Conservation (phyloP, 805 yeast genomes). For the Yarrowia osloensis region DNA sequence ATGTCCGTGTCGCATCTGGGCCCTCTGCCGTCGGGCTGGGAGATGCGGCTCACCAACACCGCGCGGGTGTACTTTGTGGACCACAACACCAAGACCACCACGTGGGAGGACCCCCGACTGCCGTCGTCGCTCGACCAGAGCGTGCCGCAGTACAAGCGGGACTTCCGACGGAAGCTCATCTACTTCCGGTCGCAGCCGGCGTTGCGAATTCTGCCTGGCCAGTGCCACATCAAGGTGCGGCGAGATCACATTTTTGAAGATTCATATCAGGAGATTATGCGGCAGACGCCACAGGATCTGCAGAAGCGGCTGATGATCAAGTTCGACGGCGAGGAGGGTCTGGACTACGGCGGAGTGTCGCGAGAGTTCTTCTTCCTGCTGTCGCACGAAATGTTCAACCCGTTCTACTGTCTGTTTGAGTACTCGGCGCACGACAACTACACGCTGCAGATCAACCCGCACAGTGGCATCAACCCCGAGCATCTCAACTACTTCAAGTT, state of each 20-base stretch:
- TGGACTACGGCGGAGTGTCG: conserved; percentile 99
- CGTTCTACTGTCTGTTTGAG: conserved; percentile 94
- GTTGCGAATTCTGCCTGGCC: conserved; percentile 94
- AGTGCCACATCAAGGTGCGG: conserved; percentile 96
- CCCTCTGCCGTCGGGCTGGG: conserved; percentile 99
- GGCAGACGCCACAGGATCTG: conserved; percentile 97
- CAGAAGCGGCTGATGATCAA: conserved; percentile 97
- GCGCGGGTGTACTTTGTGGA: conserved; percentile 98
- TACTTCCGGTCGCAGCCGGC: conserved; percentile 99
- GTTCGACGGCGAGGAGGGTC: conserved; percentile 98
- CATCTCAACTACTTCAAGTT: conserved; percentile 97
- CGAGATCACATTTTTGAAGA: conserved; percentile 96
- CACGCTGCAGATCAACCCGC: conserved; percentile 96
- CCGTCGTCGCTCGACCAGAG: conserved; percentile 97
- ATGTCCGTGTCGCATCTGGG: conserved; percentile 98
- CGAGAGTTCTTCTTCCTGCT: conserved; percentile 95
- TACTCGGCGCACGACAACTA: conserved; percentile 98
- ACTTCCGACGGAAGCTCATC: conserved; percentile 94
- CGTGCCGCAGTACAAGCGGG: conserved; percentile 99
- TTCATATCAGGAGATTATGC: conserved; percentile 96
- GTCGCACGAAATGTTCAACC: conserved; percentile 98
- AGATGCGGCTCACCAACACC: conserved; percentile 97
- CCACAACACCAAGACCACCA: conserved; percentile 97
- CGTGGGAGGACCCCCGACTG: conserved; percentile 99
- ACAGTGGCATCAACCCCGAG: conserved; percentile 95